Base-by-base conservation (phyloP, 345 rosid species). In the Lumnitzera littorea region DNA sequence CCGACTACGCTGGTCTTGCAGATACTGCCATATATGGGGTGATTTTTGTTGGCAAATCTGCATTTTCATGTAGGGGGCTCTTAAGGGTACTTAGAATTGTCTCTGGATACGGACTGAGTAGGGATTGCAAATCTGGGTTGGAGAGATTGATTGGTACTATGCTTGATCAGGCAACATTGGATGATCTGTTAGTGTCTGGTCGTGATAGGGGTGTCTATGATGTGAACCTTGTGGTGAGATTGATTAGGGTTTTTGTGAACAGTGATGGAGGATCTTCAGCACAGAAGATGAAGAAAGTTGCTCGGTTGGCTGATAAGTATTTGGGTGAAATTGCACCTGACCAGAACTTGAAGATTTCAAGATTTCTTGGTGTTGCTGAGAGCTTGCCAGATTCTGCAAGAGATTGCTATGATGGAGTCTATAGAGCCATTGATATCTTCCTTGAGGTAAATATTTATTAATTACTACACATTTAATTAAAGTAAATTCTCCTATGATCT, bases 311-410 rank as follows among this genome's bases (percentile, higher is more conserved):
- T 29, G 91, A 86, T 17, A 72, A 79, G 65, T 89, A 86, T 58
- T 53, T 89, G 57, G 72, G 79, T 53, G 96, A 89, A 69, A 84
- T 86, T 58, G 82, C 91, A 27, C 96, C 94, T 13, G 94, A 89
- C 66, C 91, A 76, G 46, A 86, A 78, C 66, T 76, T 86, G 7
- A 78, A 76, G 71, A 67, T 75, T 43, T 81, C 87, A 4, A 86
- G 78, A 75, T 81, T 89, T 64, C 79, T 89, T 50, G 72, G 77
- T 15, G 89, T 84, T 70, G 88, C 82, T 20, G 88, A 84, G 76
- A 81, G 82, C 72, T 78, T 86, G 66, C 96, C 96, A 15, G 89
- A 82, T 67, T 64, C 79, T 55, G 87, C 89, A 13, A 78, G 89
- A 71, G 87, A 86, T 68, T 78, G 83, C 76, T 84, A 76, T 62